Evolutionary conservation across 164 flowering plant genomes (phyloP), one percentile per base, ranked within the genome.

Genomic region (Paratinospora sagittata): DNA sequence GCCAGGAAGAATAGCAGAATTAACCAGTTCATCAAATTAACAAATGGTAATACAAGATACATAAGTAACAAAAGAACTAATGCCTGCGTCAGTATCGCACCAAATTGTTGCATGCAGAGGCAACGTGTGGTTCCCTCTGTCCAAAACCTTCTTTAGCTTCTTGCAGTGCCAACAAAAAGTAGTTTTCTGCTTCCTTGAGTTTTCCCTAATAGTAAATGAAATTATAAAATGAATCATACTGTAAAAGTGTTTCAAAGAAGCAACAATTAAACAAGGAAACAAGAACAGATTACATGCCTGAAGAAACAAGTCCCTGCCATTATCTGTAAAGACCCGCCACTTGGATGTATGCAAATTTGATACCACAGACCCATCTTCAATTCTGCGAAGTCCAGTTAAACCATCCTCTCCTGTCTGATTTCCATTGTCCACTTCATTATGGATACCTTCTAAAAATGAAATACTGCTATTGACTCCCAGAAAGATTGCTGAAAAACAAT

Each of bases 71-170:
- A 47, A 36, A 61, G 27, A 37, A 24, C 57, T 49, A 49, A 65
- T 14, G 26, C 27, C 34, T 55, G 49, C 72, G 10, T 65, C 80
- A n/a, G n/a, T n/a, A n/a, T n/a, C 83, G 39, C 67, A 90, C 98
- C 91, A 95, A 84, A 84, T 92, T 92, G 84, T 92, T 95, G 79
- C 85, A 86, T 52, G 97, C 82, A 52, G 98, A 87, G 65, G 98
- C 98, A 81, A 92, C 98, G 85, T 95, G 97, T 0, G 96, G 82
- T 80, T 92, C 98, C 75, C 81, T 83, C 76, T 85, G 89, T 37
- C 98, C 97, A 74, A 92, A 95, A 60, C 97, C 97, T 76, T 86
- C 82, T 82, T 84, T 90, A 75, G 98, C 98, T 86, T 95, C 97
- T 78, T 85, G 77, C 33, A 92, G 49, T 16, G 98, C 97, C 75